Conservation (phyloP, 2,329 filamentous ascomycete species). For the Xylaria sp. region DNA sequence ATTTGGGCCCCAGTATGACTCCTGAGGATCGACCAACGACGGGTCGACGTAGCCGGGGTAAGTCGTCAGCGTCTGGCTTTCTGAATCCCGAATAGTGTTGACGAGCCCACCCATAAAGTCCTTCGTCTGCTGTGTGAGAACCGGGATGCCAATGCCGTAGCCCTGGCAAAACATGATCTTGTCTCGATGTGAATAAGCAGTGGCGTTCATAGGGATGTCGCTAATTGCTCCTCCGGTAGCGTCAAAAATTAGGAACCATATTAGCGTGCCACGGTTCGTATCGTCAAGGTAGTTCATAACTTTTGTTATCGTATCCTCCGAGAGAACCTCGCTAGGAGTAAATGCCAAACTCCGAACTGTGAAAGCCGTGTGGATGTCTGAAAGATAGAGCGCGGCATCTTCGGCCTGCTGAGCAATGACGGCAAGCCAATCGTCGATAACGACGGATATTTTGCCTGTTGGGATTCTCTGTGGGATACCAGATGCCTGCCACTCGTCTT, state of each 20-base stretch:
- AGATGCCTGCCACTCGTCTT: constrained; percentile 64
- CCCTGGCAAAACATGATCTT: constrained; percentile 72
- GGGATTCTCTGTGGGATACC: constrained; percentile 63
- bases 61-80: constrained; percentile 57
- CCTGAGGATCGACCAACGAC: constrained; percentile 58
- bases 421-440: constrained; percentile 72
- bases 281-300: constrained; percentile 66
- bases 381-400: constrained; percentile 59
- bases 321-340: constrained; percentile 59
- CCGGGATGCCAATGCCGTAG: constrained; percentile 65
- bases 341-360: constrained; percentile 69
- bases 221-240: constrained; percentile 69
- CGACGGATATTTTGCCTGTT: constrained; percentile 55
- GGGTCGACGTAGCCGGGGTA: constrained; percentile 74
- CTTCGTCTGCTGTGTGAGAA: constrained; percentile 58
- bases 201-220: constrained; percentile 65
- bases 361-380: constrained; percentile 62
- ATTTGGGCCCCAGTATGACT: constrained; percentile 67
- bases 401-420: constrained; percentile 65
- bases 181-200: constrained; percentile 72
- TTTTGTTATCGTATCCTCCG: constrained; percentile 56
- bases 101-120: constrained; percentile 65
- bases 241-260: constrained; percentile 73
- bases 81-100: constrained; percentile 53
- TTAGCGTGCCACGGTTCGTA: constrained; percentile 60